phyloP scores from a whole-genome alignment of 2,329 filamentous ascomycete species.

The Ophiostoma australiae region DNA sequence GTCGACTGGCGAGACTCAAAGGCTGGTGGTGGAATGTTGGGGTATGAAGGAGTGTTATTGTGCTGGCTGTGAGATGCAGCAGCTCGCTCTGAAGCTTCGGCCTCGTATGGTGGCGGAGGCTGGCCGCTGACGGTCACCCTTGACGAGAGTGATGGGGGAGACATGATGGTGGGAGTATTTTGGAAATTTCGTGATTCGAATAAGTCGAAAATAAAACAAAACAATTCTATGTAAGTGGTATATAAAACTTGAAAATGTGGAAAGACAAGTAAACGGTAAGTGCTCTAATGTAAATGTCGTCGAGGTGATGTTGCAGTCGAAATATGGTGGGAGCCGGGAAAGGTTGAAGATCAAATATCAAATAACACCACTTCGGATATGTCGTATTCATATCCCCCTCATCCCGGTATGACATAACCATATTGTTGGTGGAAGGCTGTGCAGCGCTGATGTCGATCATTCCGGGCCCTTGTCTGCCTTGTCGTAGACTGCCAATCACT shows the following conservation, averaged over 20 bases:
- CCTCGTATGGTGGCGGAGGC: neutral
- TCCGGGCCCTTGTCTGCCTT: neutral
- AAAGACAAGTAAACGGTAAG: neutral
- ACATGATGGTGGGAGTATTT: neutral
- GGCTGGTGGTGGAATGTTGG: neutral
- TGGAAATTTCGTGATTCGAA: neutral
- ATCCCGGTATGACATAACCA: neutral
- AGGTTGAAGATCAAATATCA: neutral
- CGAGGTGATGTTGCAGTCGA: neutral
- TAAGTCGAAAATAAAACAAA: neutral
- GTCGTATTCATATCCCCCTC: neutral
- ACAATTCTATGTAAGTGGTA: neutral
- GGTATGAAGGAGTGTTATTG: neutral
- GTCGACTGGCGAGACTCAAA: neutral
- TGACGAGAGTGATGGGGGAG: neutral
- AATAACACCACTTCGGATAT: neutral
- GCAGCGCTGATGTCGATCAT: neutral
- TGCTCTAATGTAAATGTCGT: neutral
- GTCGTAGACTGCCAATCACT: neutral
- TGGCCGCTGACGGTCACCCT: neutral
- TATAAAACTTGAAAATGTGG: neutral
- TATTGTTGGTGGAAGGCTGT: neutral
- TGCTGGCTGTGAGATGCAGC: neutral
- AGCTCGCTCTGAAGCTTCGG: neutral
- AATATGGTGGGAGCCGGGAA: neutral